Conservation (phyloP, 2,329 filamentous ascomycete species). For the Colletotrichum simmondsii region DNA sequence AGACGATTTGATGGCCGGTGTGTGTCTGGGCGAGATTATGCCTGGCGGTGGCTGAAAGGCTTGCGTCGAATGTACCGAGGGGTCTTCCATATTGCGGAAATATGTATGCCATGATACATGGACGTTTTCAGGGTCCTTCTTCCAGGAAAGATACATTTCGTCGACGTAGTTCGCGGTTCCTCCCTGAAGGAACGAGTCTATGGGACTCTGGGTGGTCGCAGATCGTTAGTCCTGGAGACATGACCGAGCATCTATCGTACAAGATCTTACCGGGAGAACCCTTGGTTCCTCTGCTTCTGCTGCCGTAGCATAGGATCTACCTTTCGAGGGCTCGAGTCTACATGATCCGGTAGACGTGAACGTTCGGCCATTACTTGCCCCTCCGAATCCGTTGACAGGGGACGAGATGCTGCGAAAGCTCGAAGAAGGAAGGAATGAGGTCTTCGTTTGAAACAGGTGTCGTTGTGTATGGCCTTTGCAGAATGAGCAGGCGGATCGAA, state of each 20-base stretch:
- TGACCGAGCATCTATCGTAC: rapidly evolving
- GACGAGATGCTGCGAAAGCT: background rate
- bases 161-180: constrained; percentile 99
- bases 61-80: constrained; percentile 95
- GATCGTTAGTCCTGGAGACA: rapidly evolving
- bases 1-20: constrained; percentile 73
- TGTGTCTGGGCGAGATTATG: constrained; percentile 84
- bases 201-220: background rate
- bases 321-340: background rate
- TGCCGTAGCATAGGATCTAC: background rate
- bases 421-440: background rate
- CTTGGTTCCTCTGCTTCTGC: background rate
- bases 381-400: background rate
- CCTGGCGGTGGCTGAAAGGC: constrained; percentile 96
- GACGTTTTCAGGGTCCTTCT: constrained; percentile 88
- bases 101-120: constrained; percentile 99
- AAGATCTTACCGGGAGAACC: background rate
- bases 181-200: constrained; percentile 94
- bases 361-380: background rate
- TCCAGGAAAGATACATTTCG: constrained; percentile 99
- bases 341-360: background rate
- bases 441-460: rapidly evolving
- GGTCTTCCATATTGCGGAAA: constrained; percentile 99
- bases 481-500: background rate
- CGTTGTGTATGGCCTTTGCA: background rate